These are phyloP conservation scores for Podaxis sp. DNA, from an alignment of 768 basidiomycete genomes.

Conservation along the genomic window DNA sequence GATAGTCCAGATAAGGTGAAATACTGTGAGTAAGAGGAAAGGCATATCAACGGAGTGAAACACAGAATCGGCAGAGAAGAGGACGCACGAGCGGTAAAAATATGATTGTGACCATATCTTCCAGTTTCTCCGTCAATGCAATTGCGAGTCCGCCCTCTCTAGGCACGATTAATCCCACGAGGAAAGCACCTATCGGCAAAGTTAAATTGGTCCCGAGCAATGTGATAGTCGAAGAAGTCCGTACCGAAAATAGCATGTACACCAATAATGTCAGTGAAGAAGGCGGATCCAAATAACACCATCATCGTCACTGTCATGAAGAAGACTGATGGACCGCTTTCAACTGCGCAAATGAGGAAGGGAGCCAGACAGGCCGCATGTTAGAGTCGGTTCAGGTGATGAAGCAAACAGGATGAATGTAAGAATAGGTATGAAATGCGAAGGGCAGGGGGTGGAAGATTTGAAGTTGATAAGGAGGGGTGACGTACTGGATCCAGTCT, in stretches of 20 bases:
- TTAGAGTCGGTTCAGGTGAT: neutral
- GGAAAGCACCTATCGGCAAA: slow-evolving; percentile 61
- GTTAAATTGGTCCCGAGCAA: too few relatives aligned
- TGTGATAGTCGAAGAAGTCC: slow-evolving; percentile 14
- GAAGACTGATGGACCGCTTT: slow-evolving; percentile 81
- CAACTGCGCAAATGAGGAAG: slow-evolving; percentile 32
- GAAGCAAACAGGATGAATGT: neutral
- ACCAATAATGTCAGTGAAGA: slow-evolving; percentile 92
- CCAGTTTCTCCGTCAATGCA: slow-evolving; percentile 90
- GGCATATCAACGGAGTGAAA: slow-evolving; percentile 11
- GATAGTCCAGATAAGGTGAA: slow-evolving; percentile 91
- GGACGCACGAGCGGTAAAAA: slow-evolving; percentile 80
- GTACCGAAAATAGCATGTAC: slow-evolving; percentile 88
- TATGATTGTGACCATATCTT: slow-evolving; percentile 90
- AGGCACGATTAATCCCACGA: slow-evolving; percentile 81
- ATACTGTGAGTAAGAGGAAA: slow-evolving; percentile 49
- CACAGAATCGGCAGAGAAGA: neutral
- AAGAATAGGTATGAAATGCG: neutral
- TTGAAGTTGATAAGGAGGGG: too few relatives aligned
- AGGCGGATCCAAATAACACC: slow-evolving; percentile 81
- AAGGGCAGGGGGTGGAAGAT: slow-evolving; percentile 12
- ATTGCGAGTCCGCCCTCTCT: slow-evolving; percentile 87
- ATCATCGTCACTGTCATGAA: slow-evolving; percentile 89
- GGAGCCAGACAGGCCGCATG: neutral
- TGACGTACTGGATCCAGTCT: slow-evolving; percentile 66